phyloP scores from a whole-genome alignment of 179 eudicot genomes.

The Actinidia chinensis region DNA sequence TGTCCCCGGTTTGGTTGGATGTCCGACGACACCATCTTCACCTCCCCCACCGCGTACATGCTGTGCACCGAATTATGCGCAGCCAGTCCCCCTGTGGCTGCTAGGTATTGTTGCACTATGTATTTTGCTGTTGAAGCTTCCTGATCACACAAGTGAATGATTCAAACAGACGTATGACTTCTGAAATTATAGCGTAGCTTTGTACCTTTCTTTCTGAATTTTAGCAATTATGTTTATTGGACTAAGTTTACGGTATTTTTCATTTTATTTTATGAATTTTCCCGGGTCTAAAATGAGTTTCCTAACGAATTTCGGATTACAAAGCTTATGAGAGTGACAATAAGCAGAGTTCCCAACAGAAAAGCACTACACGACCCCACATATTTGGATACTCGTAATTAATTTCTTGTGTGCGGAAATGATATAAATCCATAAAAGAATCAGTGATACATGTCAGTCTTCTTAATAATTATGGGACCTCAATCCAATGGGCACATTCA shows the following conservation, averaged over 20 bases:
- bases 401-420: too few species aligned
- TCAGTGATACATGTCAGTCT: too few species aligned
- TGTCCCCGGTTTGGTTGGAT: conserved; percentile 27
- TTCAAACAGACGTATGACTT: not conserved
- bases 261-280: not conserved
- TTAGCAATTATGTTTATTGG: not conserved
- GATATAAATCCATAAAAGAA: too few species aligned
- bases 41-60: conserved; percentile 73
- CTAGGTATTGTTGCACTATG: conserved; percentile 67
- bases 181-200: not conserved
- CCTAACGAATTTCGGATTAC: not conserved
- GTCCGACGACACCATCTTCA: conserved; percentile 48
- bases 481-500: too few species aligned
- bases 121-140: conserved; percentile 66
- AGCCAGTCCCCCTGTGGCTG: conserved; percentile 61
- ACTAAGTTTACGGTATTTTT: not conserved
- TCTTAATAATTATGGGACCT: too few species aligned
- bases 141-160: conserved; percentile 27
- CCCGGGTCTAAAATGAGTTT: not conserved
- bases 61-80: conserved; percentile 41
- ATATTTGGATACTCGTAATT: too few species aligned
- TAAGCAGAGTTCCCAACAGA: too few species aligned
- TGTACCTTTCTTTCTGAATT: not conserved
- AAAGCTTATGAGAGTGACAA: too few species aligned
- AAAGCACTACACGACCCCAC: too few species aligned